Evolutionary conservation across 768 basidiomycete species (phyloP).

Genomic region (Pisolithus sp.): DNA sequence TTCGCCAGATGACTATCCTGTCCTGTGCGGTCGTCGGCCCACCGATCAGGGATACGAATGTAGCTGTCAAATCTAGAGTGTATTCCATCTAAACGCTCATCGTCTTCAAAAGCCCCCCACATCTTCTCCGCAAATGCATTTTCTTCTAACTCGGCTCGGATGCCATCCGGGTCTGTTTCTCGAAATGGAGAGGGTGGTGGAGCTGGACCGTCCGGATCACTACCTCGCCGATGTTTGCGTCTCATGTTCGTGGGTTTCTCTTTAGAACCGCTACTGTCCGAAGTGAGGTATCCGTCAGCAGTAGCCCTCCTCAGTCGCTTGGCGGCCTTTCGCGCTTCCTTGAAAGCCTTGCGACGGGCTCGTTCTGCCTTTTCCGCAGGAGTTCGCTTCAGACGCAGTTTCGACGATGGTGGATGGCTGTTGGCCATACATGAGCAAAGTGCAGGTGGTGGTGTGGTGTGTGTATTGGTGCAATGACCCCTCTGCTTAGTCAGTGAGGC

Average conservation of each 20-base stretch:
- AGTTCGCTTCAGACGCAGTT: slow-evolving; percentile 58
- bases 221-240: slow-evolving; percentile 1
- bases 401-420: slow-evolving; percentile 28
- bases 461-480: too few species aligned
- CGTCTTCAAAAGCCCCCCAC: slow-evolving; percentile 65
- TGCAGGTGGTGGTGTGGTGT: background rate
- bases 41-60: slow-evolving; percentile 67
- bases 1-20: slow-evolving; percentile 35
- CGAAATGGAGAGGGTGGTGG: slow-evolving; percentile 18
- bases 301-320: slow-evolving; percentile 21
- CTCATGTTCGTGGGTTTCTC: slow-evolving; percentile 10
- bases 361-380: slow-evolving; percentile 50
- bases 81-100: slow-evolving; percentile 58
- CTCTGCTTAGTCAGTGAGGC: slow-evolving; percentile 15
- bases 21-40: slow-evolving; percentile 41
- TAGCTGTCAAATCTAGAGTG: slow-evolving; percentile 62
- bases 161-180: slow-evolving; percentile 41
- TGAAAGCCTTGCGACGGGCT: slow-evolving; percentile 35
- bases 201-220: slow-evolving; percentile 14
- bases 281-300: slow-evolving; percentile 16
- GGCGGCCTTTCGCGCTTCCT: slow-evolving; percentile 47
- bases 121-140: slow-evolving; percentile 65
- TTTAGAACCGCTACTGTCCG: slow-evolving; percentile 13
- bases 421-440: background rate
- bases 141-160: slow-evolving; percentile 56